Percentiles rank a stretch among this genome's conserved stretches.
Evolutionary conservation across 345 rosid species (phyloP).

Genomic region (Alliaria petiolata): DNA sequence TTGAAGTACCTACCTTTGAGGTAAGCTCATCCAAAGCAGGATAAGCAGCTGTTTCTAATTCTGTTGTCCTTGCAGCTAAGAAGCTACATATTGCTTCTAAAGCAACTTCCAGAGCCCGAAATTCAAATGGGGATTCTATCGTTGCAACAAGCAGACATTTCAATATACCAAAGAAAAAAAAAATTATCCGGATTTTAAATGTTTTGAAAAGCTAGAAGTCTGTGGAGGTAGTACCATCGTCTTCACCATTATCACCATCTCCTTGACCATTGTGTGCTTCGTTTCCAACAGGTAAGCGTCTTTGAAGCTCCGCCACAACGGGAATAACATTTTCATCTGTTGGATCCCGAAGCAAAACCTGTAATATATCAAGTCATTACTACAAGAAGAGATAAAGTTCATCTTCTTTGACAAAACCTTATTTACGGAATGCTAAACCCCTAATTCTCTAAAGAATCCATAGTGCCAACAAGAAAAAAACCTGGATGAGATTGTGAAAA

Average conservation of each 20-base stretch:
- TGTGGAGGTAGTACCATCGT: slow-evolving; percentile 60
- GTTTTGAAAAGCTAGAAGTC: background rate
- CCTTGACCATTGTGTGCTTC: slow-evolving; percentile 40
- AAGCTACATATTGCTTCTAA: slow-evolving; percentile 95
- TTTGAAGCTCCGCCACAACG: slow-evolving; percentile 83
- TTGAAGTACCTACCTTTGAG: slow-evolving; percentile 54
- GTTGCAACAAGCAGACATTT: slow-evolving; percentile 21
- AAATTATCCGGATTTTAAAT: background rate
- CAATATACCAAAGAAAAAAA: background rate
- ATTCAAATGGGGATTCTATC: slow-evolving; percentile 81
- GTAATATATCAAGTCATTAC: background rate
- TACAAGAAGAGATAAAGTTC: background rate
- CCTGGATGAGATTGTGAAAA: background rate
- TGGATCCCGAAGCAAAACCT: slow-evolving; percentile 93
- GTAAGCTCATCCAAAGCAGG: slow-evolving; percentile 98
- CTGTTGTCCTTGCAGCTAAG: slow-evolving; percentile 86
- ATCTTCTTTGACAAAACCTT: background rate
- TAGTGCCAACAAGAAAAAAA: background rate
- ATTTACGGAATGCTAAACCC: background rate
- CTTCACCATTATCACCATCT: slow-evolving; percentile 72
- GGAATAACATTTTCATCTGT: slow-evolving; percentile 76
- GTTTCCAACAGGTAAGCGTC: slow-evolving; percentile 55
- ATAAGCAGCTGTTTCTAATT: slow-evolving; percentile 86
- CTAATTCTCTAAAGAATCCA: background rate
- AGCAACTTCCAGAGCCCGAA: slow-evolving; percentile 87